phyloP scores from a whole-genome alignment of 768 basidiomycete genomes.

The Leccinellum albellum region DNA sequence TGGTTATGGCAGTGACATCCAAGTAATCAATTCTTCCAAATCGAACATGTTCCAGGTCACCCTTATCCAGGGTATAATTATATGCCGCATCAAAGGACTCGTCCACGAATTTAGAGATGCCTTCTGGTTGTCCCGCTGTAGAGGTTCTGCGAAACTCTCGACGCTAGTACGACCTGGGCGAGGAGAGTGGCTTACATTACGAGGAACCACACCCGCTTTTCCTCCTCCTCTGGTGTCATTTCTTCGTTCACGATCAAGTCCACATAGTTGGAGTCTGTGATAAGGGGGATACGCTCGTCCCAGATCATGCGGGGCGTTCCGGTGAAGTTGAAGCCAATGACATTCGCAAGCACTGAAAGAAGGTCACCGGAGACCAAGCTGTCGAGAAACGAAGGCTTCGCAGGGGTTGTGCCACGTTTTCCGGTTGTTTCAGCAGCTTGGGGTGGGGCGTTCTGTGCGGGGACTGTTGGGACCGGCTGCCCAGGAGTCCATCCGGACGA shows the following conservation, averaged over 20 bases:
- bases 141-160: constrained; percentile 43
- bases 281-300: constrained; percentile 71
- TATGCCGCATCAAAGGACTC: constrained; percentile 70
- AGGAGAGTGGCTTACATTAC: constrained; percentile 54
- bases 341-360: constrained; percentile 48
- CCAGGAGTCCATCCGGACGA: constrained; percentile 81
- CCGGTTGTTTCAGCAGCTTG: constrained; percentile 23
- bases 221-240: constrained; percentile 60
- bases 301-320: constrained; percentile 46
- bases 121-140: constrained; percentile 55
- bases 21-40: constrained; percentile 89
- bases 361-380: constrained; percentile 50
- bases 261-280: constrained; percentile 79
- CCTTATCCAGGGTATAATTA: constrained; percentile 55
- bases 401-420: constrained; percentile 14
- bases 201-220: constrained; percentile 71
- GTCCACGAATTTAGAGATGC: constrained; percentile 68
- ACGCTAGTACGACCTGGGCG: neutral
- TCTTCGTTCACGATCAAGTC: constrained; percentile 69
- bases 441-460: constrained; percentile 10
- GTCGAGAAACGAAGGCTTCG: constrained; percentile 27
- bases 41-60: constrained; percentile 66
- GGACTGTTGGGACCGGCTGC: constrained; percentile 44
- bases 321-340: constrained; percentile 69
- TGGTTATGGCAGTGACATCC: constrained; percentile 77